Base-by-base conservation (phyloP, 2,329 filamentous ascomycete species). In the Paraconiothyrium sp. region DNA sequence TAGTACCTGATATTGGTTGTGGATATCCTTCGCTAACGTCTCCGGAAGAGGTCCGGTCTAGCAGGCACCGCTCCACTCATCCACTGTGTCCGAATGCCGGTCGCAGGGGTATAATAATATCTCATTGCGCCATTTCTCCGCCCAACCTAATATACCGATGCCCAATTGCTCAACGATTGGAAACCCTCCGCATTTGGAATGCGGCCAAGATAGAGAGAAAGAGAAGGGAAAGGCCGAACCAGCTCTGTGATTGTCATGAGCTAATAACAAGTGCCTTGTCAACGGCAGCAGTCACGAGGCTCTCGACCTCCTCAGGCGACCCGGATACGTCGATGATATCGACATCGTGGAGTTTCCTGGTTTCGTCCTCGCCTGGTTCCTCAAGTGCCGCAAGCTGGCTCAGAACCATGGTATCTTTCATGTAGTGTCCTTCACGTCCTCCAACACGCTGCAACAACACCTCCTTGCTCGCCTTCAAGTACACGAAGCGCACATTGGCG, bases 351-450 rank as follows among this genome's bases (percentile, higher is more conserved):
- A 78, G 70, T 55, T 70, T 72, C 62, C 76, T 83, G 65, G 85
- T 82, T 74, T 93, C 91, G 58, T 92, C 88, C 49, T 81, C 79
- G 55, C 84, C 84, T 0, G 95, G 95, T 64, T 90, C 88, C 81
- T 99, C 94, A n/a, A 99, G 85, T 56, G 89, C 90, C 65, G 90
- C 88, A 68, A 98, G 91, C 77, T 99, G 95, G 80, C 93, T 97
- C 72, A 91, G 89, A 9, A 99, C 94, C 94, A 99, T 98, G 72
- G 88, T 88, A 69, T 92, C 91, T 72, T 95, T 94, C 94, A 99
- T 97, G 80, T 95, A 99, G 78, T 99, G 95, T 56, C 89, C 89
- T 80, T 94, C 82, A 68, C 95, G 88, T 43, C 85, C 83, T 37
- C 85, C 84, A 9, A 98, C 94, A 9, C 95, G 88, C 70, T 90